phyloP scores from a whole-genome alignment of 306 rosid species.

The Canavalia gladiata region DNA sequence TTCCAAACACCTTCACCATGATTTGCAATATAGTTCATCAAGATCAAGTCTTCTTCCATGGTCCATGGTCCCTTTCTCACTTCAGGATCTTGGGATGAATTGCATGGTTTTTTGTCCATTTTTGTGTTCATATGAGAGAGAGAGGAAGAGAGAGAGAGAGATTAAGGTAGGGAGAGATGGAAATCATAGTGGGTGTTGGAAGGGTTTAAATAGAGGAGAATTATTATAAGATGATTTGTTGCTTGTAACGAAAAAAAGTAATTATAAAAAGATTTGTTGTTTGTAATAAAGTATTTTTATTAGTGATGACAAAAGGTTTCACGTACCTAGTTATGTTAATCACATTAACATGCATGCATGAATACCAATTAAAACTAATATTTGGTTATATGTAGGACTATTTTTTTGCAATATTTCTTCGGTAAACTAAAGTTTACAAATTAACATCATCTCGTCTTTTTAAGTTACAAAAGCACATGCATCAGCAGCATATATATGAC shows the following conservation, averaged over 20 bases:
- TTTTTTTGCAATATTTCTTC: not conserved
- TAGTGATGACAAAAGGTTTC: slow-evolving; percentile 38
- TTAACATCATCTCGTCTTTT: slow-evolving; percentile 31
- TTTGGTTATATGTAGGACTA: slow-evolving; percentile 39
- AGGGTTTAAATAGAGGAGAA: slow-evolving; percentile 71
- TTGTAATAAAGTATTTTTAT: slow-evolving; percentile 37
- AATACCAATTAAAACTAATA: slow-evolving; percentile 32
- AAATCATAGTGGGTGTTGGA: slow-evolving; percentile 60
- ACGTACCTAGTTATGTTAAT: slow-evolving; percentile 63
- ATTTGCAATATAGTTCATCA: slow-evolving; percentile 91
- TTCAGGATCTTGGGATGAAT: slow-evolving; percentile 79
- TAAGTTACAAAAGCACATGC: slow-evolving; percentile 45
- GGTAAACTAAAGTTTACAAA: slow-evolving; percentile 10
- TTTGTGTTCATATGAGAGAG: slow-evolving; percentile 35
- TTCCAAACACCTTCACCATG: slow-evolving; percentile 99
- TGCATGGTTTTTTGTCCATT: slow-evolving; percentile 74
- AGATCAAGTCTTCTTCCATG: slow-evolving; percentile 94
- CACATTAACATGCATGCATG: slow-evolving; percentile 53
- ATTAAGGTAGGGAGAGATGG: slow-evolving; percentile 43
- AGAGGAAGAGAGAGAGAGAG: slow-evolving; percentile 29
- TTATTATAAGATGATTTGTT: slow-evolving; percentile 42
- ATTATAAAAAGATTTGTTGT: slow-evolving; percentile 37
- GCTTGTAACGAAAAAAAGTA: not conserved
- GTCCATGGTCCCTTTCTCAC: slow-evolving; percentile 99
- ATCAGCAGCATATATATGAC: slow-evolving; percentile 6